Percentiles rank a stretch among this genome's conserved stretches.
phyloP scores from a whole-genome alignment of 148 eudicot species.

The Talinum fruticosum region DNA sequence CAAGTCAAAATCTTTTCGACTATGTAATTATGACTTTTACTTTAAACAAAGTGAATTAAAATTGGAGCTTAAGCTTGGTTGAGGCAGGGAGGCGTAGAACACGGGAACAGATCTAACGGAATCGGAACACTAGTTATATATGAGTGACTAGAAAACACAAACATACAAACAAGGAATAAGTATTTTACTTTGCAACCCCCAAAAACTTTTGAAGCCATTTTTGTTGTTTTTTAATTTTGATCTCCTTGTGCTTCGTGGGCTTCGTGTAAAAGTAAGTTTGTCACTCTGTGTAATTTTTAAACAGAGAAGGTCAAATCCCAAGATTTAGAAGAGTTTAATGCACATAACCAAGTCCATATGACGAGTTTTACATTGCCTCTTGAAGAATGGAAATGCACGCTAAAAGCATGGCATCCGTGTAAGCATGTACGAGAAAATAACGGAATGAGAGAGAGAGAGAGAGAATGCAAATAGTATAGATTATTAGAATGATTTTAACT shows the following conservation, averaged over 20 bases:
- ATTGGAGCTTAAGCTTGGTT: too few species aligned
- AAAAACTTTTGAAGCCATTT: not conserved
- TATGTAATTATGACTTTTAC: too few species aligned
- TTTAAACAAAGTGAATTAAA: too few species aligned
- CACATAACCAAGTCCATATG: not conserved
- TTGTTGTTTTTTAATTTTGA: not conserved
- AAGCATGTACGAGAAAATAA: not conserved
- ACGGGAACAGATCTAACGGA: slow-evolving; percentile 6
- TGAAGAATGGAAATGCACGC: not conserved
- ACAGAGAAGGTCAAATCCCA: slow-evolving; percentile 12
- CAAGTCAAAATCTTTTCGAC: too few species aligned
- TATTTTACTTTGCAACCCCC: not conserved
- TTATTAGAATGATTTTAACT: too few species aligned
- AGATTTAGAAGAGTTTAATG: not conserved
- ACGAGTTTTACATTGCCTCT: not conserved
- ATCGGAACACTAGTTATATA: too few species aligned
- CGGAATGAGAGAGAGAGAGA: too few species aligned
- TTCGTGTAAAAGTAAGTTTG: not conserved
- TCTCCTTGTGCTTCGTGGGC: slow-evolving; percentile 23
- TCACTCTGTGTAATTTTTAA: slow-evolving; percentile 4
- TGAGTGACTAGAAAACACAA: not conserved
- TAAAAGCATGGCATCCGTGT: not conserved
- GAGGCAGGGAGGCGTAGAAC: slow-evolving; percentile 15
- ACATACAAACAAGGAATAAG: not conserved
- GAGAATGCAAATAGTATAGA: not conserved